Evolutionary conservation across 1,284 basidiomycete genomes (phyloP), one percentile per base, ranked within the genome.

Genomic region (Porodaedalea pini): DNA sequence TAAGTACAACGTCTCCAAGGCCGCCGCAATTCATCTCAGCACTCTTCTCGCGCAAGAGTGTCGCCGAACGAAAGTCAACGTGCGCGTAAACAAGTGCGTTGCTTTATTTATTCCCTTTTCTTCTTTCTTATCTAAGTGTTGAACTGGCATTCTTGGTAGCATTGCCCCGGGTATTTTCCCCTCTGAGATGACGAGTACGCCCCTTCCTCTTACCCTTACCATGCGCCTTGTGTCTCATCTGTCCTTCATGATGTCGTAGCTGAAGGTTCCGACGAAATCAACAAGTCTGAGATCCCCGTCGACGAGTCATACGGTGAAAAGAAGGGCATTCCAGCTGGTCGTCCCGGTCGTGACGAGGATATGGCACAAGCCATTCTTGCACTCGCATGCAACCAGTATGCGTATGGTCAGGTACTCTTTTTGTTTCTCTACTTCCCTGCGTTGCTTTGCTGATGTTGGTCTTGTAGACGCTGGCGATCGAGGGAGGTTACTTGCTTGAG

Each of bases 111-210:
- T 36, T 53, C 23, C 19, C 31, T 19, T 13, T 32, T 52, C n/a
- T 59, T 23, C 15, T n/a, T 17, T 17, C 32, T 6, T 13, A 6
- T 31, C n/a, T 27, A 19, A 25, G 8, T 29, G n/a, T 15, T 10
- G 10, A 31, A 34, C 21, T 27, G 17, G 23, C 10, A 4, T 54
- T 41, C 61, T 62, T 53, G 51, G 62, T 27, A 45, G 43, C 39
- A 72, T 76, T 54, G 70, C 71, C 4, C 72, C 73, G 2, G 73
- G 72, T 6, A 69, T 74, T 29, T 72, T 71, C 66, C 68, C 70
- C 0, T 69, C 68, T 15, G 72, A 74, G 65, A 73, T 76, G 70
- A 75, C 73, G 0, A 64, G 70, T 71, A 50, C 10, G 70, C 17
- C n/a, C n/a, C n/a, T n/a, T 23, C 5, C 7, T 10, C 1, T 23